Evolutionary conservation across 495 filamentous ascomycete genomes (phyloP), one percentile per base, ranked within the genome.

Genomic region (Opeltia flavorubescens): DNA sequence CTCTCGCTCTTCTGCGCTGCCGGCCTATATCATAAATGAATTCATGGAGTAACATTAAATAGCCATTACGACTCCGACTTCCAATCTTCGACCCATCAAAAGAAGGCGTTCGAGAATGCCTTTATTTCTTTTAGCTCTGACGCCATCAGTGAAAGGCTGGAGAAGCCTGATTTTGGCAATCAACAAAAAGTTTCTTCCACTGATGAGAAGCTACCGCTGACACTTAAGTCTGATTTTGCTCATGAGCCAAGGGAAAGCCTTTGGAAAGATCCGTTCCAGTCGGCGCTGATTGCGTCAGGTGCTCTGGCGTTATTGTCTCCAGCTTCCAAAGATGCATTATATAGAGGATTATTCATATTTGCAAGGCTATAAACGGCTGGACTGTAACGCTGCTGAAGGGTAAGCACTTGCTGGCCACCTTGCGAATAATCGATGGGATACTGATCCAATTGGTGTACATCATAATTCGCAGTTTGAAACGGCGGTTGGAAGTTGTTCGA

Each of bases 201-300:
- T 9, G 15, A 15, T 9, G 30, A 33, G 30, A 33, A 33, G 5
- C 25, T 24, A 27, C 17, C 41, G 17, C 15, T 8, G 25, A 31
- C 17, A 15, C 20, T 13, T 23, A 17, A 42, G 27, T 21, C 2
- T 2, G n/a, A 36, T 41, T 23, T 34, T 25, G 20, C 13, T 51
- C 50, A 72, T 39, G 66, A 71, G 25, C 66, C 67, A 15, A 75
- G 64, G 8, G 71, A 75, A n/a, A 75, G 49, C 18, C 69, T 69
- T 49, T 71, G 71, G 51, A 75, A 73, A 4, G 62, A 57, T 38
- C 56, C 55, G 28, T 59, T 55, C 68, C 69, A 74, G 39, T 74
- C 71, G 34, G 55, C 55, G 21, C 64, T 62, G 9, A 58, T 47
- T 13, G 62, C 57, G 17, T 70, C 62, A 31, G 66, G 55, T 30